Evolutionary conservation across 2,329 filamentous ascomycete genomes (phyloP).

Genomic region (Podosphaera xanthii): DNA sequence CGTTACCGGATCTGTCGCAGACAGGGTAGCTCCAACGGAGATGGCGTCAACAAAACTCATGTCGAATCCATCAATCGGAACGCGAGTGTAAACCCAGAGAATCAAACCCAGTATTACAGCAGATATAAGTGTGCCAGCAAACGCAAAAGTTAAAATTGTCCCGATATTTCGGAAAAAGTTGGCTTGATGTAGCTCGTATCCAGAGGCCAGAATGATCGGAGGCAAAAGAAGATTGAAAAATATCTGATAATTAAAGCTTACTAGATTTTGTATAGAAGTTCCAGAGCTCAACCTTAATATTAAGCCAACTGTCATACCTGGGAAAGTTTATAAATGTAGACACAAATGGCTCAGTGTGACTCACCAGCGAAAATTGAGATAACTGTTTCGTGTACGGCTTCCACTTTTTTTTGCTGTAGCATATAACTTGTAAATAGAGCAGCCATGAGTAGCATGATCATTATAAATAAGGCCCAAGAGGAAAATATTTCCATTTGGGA

Average conservation of each 20-base stretch:
- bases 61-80: slow-evolving; percentile 64
- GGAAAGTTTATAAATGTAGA: neutral
- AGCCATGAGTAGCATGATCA: slow-evolving; percentile 79
- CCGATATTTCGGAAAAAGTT: slow-evolving; percentile 99
- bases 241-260: slow-evolving; percentile 97
- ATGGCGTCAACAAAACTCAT: slow-evolving; percentile 92
- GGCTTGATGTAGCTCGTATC: slow-evolving; percentile 91
- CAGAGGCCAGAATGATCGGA: slow-evolving; percentile 89
- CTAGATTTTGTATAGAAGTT: slow-evolving; percentile 66
- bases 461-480: slow-evolving; percentile 93
- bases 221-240: slow-evolving; percentile 99
- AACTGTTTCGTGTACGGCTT: slow-evolving; percentile 93
- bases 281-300: slow-evolving; percentile 62
- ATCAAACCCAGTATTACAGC: slow-evolving; percentile 83
- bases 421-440: slow-evolving; percentile 96
- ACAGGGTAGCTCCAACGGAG: slow-evolving; percentile 85
- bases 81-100: slow-evolving; percentile 67
- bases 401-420: slow-evolving; percentile 87
- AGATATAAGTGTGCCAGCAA: slow-evolving; percentile 90
- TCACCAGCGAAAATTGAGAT: slow-evolving; percentile 89
- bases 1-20: slow-evolving; percentile 89
- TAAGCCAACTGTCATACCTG: slow-evolving; percentile 87
- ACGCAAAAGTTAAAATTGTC: slow-evolving; percentile 90
- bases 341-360: neutral
- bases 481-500: slow-evolving; percentile 84